Evolutionary conservation across 495 filamentous ascomycete genomes (phyloP), one percentile per base, ranked within the genome.

Genomic region (Talaromyces wortmannii): DNA sequence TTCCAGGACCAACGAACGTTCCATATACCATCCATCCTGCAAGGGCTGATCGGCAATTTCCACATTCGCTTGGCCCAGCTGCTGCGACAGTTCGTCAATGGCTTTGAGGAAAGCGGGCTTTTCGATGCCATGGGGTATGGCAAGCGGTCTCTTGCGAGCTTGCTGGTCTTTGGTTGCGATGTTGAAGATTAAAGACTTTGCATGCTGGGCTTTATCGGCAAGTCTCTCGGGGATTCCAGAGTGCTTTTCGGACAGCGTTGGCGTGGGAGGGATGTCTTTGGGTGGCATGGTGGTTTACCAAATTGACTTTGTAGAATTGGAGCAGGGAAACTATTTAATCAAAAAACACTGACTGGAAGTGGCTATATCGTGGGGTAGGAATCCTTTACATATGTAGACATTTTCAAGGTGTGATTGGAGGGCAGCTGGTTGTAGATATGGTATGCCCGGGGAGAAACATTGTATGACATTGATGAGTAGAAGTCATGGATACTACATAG

Each of bases 21-120:
- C 46, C 46, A 48, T 48, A 48, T 48, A 48, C 46, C 46, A 48
- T 18, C 46, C 46, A 48, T 48, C 46, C 23, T 48, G 29, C 23
- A 48, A 29, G 5, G 46, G 46, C 46, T 48, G 46, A 48, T 48
- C 46, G 31, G 29, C 31, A 13, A 48, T 18, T 4, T 48, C 46
- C 46, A 48, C 46, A 29, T 48, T 48, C 23, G 29, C 23, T 31
- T 48, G 29, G 17, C 46, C 46, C 46, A 48, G 31, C 16, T 48
- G 46, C 17, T 30, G 23, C 8, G 46, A 48, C 17, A 48, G n/a
- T 48, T 48, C 46, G 23, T 31, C 46, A 13, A 48, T 29, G 23
- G 23, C 46, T 15, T 48, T 48, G 23, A 48, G 15, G 23, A 18
- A 48, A 3, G 46, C 13, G 18, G 3, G 29, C 11, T 31, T 48